Evolutionary conservation across 257 asterid species (phyloP), one percentile per base, ranked within the genome.

Genomic region (Penstemon barbatus): DNA sequence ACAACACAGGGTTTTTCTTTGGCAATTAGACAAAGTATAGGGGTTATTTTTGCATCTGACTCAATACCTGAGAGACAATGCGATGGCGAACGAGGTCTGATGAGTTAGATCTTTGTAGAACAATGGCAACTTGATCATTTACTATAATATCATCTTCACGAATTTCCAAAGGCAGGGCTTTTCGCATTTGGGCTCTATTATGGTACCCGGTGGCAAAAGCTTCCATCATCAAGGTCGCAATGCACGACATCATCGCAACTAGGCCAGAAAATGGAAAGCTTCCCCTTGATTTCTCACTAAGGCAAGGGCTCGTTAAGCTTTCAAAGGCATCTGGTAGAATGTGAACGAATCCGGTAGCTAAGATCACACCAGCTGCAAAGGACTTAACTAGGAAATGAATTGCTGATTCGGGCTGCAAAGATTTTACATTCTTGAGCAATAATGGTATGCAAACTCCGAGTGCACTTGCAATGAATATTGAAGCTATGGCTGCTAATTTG

Each of bases 351-450:
- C 90, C 90, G 3, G 91, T 82, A 25, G 86, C 80, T 13, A 85
- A 57, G 9, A 85, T 85, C 3, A 85, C 91, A 3, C 91, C 88
- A 8, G 88, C 91, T 0, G 86, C 88, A 42, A 85, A 85, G 48
- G 91, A 81, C 65, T 83, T 82, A 59, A 85, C 69, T 80, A 85
- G 75, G 91, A 85, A 85, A 18, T 12, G 36, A n/a, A 53, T n/a
- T 4, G 25, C 18, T 12, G 25, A 12, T 13, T 77, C 77, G 0
- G 81, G 74, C 2, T 37, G 51, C 13, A 77, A 43, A 7, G 54
- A 51, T 33, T 51, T 65, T 4, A 77, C 10, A 4, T 7, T 66
- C 19, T 25, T 60, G 2, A 65, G 71, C 18, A 77, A 41, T 4
- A 60, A 3, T 5, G 81, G 81, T 5, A 77, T 49, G n/a, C 74